Conservation (phyloP, 78 protist genomes). For the Chrysochromulina parva region DNA sequence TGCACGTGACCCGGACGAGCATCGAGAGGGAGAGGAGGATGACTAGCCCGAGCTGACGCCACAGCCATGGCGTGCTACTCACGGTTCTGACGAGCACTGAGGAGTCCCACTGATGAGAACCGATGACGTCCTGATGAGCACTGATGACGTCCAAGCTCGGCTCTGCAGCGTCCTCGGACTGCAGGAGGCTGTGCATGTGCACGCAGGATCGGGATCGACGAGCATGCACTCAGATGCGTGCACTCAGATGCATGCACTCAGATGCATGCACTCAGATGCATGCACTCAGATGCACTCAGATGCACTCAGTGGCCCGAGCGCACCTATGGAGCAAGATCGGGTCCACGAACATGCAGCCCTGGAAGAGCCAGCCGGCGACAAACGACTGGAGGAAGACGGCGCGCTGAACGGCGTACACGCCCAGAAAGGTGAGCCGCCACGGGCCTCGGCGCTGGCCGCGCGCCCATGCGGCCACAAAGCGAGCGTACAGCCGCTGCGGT, state of each 20-base stretch:
- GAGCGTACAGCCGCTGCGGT: not conserved
- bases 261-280: too few species aligned
- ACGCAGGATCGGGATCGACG: too few species aligned
- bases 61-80: too few species aligned
- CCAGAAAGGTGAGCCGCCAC: not conserved
- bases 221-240: too few species aligned
- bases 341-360: conserved; percentile 31
- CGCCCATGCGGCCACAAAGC: not conserved
- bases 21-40: not conserved
- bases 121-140: too few species aligned
- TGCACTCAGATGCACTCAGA: too few species aligned
- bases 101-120: too few species aligned
- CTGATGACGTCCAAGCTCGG: not conserved
- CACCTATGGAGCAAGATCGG: not conserved
- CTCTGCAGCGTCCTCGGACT: too few species aligned
- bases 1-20: conserved; percentile 37
- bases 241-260: too few species aligned
- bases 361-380: conserved; percentile 24
- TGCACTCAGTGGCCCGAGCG: too few species aligned
- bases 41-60: not conserved
- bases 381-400: conserved; percentile 3
- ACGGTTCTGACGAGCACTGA: too few species aligned
- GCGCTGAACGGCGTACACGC: not conserved
- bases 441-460: not conserved
- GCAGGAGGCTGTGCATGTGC: too few species aligned